phyloP scores from a whole-genome alignment of 306 rosid genomes.

The Gillenia trifoliata region DNA sequence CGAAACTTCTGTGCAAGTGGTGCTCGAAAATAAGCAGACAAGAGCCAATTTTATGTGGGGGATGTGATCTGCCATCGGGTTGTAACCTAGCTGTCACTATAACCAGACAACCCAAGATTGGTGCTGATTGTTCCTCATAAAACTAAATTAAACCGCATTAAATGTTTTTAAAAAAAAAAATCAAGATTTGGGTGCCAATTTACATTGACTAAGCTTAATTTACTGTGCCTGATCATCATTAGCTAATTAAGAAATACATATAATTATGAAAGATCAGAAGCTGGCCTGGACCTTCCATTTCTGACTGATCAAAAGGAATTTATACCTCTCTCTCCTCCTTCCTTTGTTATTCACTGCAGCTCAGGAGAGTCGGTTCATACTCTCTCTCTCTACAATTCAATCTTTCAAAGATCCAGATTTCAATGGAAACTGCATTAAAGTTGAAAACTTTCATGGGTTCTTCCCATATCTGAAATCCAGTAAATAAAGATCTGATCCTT shows the following conservation, averaged over 20 bases:
- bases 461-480: constrained; percentile 16
- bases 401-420: constrained; percentile 8
- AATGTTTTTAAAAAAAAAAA: constrained; percentile 3
- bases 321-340: not conserved
- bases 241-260: constrained; percentile 3
- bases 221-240: constrained; percentile 23
- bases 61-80: constrained; percentile 41
- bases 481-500: constrained; percentile 11
- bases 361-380: constrained; percentile 6
- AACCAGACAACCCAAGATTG: constrained; percentile 21
- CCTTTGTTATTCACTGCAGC: constrained; percentile 38
- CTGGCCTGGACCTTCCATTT: not conserved
- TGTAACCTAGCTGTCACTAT: constrained; percentile 48
- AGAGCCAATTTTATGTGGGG: constrained; percentile 27
- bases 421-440: not conserved
- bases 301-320: not conserved
- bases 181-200: not conserved
- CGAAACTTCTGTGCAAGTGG: constrained; percentile 28
- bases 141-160: not conserved
- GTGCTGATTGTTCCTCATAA: not conserved
- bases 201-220: not conserved
- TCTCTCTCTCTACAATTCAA: constrained; percentile 2
- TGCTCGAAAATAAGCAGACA: constrained; percentile 24
- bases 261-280: not conserved
- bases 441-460: constrained; percentile 7